These are phyloP conservation scores for Alternaria ventricosa DNA, from an alignment of 2,329 filamentous ascomycete genomes.

Conservation along the genomic window DNA sequence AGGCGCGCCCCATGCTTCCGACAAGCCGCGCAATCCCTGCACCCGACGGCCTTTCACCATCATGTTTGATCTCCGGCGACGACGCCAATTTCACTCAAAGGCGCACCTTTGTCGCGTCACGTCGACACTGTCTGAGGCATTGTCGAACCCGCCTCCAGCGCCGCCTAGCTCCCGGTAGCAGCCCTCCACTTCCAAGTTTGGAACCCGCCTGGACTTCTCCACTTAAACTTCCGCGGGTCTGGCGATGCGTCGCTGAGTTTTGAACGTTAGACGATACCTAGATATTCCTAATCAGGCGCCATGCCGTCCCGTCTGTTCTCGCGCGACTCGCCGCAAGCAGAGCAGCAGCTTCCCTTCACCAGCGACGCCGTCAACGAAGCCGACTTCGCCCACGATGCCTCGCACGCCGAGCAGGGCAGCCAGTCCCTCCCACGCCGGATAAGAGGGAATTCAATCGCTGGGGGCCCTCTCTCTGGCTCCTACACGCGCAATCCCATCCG, in stretches of 20 bases:
- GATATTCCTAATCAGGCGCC: conserved; percentile 5
- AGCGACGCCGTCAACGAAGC: conserved; percentile 37
- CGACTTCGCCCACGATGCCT: conserved; percentile 33
- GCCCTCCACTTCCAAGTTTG: neutral
- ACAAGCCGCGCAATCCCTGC: conserved; percentile 17
- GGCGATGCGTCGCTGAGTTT: conserved; percentile 9
- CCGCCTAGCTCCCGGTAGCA: conserved; percentile 3
- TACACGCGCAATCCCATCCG: conserved; percentile 66
- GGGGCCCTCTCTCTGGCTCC: conserved; percentile 35
- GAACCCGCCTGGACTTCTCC: conserved; percentile 3
- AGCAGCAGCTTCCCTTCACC: conserved; percentile 43
- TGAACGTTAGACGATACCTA: neutral
- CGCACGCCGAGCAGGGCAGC: conserved; percentile 30
- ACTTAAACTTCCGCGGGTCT: neutral
- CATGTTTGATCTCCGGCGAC: neutral
- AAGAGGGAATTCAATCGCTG: conserved; percentile 31
- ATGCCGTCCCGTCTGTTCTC: conserved; percentile 34
- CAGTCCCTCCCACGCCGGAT: conserved; percentile 36
- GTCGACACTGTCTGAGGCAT: neutral
- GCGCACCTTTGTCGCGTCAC: neutral
- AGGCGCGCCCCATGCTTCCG: conserved; percentile 8
- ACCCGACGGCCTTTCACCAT: neutral
- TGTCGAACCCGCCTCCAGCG: conserved; percentile 1
- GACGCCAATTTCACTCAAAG: neutral
- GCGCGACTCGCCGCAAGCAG: conserved; percentile 23